A percentile compares a stretch with the other conserved stretches of the same genome.
Evolutionary conservation across 2,329 filamentous ascomycete species (phyloP).

Genomic region (Exophiala phaeomuriformis): DNA sequence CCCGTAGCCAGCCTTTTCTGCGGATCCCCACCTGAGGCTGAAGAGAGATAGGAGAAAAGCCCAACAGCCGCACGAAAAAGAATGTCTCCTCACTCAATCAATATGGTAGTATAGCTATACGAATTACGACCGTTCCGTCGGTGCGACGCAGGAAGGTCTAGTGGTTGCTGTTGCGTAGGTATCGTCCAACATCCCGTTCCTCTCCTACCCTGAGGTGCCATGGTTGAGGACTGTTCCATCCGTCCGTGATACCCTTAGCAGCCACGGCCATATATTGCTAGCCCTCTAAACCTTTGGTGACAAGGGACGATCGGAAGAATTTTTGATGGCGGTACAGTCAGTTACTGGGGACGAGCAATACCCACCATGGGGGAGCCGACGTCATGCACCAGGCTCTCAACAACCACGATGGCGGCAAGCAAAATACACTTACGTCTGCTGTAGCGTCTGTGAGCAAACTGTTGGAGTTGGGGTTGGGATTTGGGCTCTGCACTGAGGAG

Average conservation of each 20-base stretch:
- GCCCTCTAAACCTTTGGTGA: neutral
- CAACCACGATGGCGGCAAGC: neutral
- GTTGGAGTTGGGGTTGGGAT: slow-evolving; percentile 17
- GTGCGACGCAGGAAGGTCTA: slow-evolving; percentile 2
- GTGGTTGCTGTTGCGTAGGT: slow-evolving; percentile 1
- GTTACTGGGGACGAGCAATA: neutral
- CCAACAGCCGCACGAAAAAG: no score
- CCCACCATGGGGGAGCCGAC: neutral
- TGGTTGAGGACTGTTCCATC: slow-evolving; percentile 9
- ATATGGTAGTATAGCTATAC: slow-evolving; percentile 10
- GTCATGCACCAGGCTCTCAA: neutral
- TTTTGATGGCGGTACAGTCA: neutral
- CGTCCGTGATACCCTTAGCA: slow-evolving; percentile 10
- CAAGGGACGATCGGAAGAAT: slow-evolving; percentile 5
- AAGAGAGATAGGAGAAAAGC: slow-evolving; percentile 6
- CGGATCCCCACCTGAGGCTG: slow-evolving; percentile 16
- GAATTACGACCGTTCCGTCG: slow-evolving; percentile 1
- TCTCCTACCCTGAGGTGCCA: neutral
- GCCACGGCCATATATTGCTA: neutral
- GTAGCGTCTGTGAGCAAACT: slow-evolving; percentile 4
- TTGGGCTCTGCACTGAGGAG: slow-evolving; percentile 4
- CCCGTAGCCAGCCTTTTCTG: neutral
- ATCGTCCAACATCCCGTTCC: slow-evolving; percentile 7
- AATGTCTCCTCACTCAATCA: no score
- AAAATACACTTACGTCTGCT: neutral